These are phyloP conservation scores for Panicum hallii DNA, from an alignment of 202 grass and related monocot species.

Conservation along the genomic window DNA sequence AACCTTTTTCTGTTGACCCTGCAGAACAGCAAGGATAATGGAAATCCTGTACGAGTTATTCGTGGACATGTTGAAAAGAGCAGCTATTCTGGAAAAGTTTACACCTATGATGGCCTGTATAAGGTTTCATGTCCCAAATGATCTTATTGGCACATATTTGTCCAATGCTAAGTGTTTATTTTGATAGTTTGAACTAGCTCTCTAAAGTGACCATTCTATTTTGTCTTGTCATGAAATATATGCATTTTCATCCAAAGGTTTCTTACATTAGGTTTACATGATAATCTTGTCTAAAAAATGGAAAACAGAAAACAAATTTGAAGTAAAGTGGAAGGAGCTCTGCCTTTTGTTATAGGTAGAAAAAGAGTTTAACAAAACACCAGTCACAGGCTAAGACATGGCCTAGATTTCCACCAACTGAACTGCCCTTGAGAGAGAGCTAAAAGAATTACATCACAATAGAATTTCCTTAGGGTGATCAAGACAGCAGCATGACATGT, in stretches of 20 bases:
- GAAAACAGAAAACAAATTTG: too few species aligned
- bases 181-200: conserved; percentile 14
- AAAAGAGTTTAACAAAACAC: too few species aligned
- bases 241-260: conserved; percentile 5
- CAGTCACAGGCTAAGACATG: too few species aligned
- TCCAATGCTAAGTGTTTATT: background rate
- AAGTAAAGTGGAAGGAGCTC: too few species aligned
- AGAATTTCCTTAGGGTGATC: too few species aligned
- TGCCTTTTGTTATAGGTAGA: too few species aligned
- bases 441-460: too few species aligned
- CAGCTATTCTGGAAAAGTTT: conserved; percentile 72
- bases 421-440: too few species aligned
- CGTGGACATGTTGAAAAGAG: conserved; percentile 58
- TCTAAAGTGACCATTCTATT: background rate
- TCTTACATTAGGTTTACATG: conserved; percentile 8
- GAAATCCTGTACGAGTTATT: conserved; percentile 59
- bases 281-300: background rate
- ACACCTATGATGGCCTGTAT: conserved; percentile 81
- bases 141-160: conserved; percentile 16
- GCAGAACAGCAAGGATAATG: conserved; percentile 63
- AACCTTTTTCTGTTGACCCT: conserved; percentile 28
- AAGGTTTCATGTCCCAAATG: conserved; percentile 55
- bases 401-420: too few species aligned
- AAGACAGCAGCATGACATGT: too few species aligned
- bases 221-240: conserved; percentile 36